Evolutionary conservation across 1,284 basidiomycete genomes (phyloP).

Genomic region (Xerocomus minutiporus): DNA sequence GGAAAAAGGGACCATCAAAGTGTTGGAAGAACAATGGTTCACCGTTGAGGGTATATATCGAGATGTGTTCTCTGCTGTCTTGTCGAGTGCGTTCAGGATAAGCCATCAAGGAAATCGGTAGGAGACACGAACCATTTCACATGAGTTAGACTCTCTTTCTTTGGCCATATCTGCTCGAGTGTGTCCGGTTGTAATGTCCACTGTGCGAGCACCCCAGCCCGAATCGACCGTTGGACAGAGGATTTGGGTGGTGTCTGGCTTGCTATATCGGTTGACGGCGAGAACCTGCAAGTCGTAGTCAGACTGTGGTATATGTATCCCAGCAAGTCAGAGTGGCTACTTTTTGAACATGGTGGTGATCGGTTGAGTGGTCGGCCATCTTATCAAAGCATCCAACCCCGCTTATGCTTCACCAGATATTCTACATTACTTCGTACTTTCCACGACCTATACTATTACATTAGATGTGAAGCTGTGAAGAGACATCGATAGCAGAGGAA

Average conservation of each 20-base stretch:
- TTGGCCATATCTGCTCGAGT: constrained; percentile 94
- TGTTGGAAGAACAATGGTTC: constrained; percentile 96
- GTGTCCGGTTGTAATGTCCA: constrained; percentile 79
- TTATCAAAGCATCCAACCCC: constrained; percentile 12
- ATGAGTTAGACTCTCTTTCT: constrained; percentile 91
- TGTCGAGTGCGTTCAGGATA: constrained; percentile 13
- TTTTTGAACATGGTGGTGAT: constrained; percentile 35
- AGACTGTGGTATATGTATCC: constrained; percentile 1
- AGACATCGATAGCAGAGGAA: constrained; percentile 31
- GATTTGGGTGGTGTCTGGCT: constrained; percentile 94
- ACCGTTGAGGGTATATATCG: constrained; percentile 83
- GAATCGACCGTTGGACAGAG: constrained; percentile 88
- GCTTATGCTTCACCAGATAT: constrained; percentile 16
- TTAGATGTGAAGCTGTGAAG: constrained; percentile 33
- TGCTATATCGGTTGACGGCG: constrained; percentile 81
- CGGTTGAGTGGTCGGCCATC: constrained; percentile 7
- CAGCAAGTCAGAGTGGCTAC: constrained; percentile 9
- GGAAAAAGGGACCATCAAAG: constrained; percentile 90
- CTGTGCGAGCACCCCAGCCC: constrained; percentile 76
- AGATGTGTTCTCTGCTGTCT: constrained; percentile 89
- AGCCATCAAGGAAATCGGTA: constrained; percentile 1
- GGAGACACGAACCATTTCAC: constrained; percentile 81
- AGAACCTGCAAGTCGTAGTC: constrained; percentile 57
- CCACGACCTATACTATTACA: constrained; percentile 36
- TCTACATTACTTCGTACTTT: constrained; percentile 32